phyloP scores from a whole-genome alignment of 805 yeast genomes.

The Candida methanosorbosa region DNA sequence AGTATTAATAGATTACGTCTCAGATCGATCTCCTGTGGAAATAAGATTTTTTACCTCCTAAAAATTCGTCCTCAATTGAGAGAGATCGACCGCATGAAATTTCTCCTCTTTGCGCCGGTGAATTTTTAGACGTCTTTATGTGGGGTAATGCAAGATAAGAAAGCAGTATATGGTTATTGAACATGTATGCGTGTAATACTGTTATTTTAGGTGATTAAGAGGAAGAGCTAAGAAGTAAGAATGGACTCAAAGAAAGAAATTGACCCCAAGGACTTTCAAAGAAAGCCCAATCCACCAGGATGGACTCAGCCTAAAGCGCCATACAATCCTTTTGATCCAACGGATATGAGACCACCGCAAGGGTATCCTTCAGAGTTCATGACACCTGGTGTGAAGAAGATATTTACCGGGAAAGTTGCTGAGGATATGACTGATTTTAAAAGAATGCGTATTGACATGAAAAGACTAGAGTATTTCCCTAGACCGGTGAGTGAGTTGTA shows the following conservation, averaged over 20 bases:
- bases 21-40: too few species aligned
- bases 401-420: conserved; percentile 38
- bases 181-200: too few species aligned
- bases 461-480: conserved; percentile 65
- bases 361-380: conserved; percentile 82
- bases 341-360: conserved; percentile 67
- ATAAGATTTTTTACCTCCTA: too few species aligned
- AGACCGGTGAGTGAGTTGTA: conserved; percentile 66
- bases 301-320: conserved; percentile 81
- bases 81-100: too few species aligned
- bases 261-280: conserved; percentile 30
- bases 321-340: conserved; percentile 77
- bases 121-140: neutral
- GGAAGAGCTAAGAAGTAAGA: too few species aligned
- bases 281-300: conserved; percentile 70
- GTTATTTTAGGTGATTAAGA: too few species aligned
- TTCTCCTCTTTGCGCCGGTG: too few species aligned
- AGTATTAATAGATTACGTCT: too few species aligned
- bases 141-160: neutral
- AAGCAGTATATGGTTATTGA: neutral
- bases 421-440: conserved; percentile 59
- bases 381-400: conserved; percentile 53
- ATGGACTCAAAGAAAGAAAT: too few species aligned
- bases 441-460: conserved; percentile 66
- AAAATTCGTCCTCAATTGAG: too few species aligned